A percentile compares a stretch with the other conserved stretches of the same genome.
Conservation (phyloP, 202 grass and related monocot species). For the Saccharum hybrid region DNA sequence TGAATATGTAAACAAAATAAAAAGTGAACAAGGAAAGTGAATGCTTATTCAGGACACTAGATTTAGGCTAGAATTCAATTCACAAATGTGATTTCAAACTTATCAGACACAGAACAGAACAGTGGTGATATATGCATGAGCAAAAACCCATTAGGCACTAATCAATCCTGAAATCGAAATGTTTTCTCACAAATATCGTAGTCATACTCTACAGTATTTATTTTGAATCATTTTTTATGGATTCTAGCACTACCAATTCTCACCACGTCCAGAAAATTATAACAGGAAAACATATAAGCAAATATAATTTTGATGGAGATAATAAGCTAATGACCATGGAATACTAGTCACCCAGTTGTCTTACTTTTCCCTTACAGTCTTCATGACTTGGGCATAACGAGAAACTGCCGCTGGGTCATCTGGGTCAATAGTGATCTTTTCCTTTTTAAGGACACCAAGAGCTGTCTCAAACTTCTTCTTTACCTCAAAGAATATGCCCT, state of each 20-base stretch:
- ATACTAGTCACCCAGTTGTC: constrained; percentile 16
- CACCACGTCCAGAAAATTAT: background rate
- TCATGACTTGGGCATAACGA: constrained; percentile 78
- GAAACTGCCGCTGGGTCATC: constrained; percentile 78
- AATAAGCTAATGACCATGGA: constrained; percentile 4
- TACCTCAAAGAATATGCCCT: constrained; percentile 93
- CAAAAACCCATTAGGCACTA: too few species aligned
- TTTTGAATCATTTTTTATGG: background rate
- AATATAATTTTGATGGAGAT: background rate
- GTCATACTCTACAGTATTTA: background rate
- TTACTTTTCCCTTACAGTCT: constrained; percentile 91
- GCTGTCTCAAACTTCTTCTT: constrained; percentile 91
- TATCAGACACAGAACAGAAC: background rate
- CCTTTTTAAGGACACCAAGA: constrained; percentile 84
- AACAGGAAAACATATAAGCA: background rate
- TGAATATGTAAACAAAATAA: too few species aligned
- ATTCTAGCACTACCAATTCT: background rate
- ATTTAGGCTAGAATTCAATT: background rate
- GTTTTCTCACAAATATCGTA: background rate
- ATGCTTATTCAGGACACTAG: background rate
- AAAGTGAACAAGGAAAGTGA: too few species aligned
- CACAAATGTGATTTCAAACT: constrained; percentile 13
- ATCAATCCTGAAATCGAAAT: constrained; percentile 12
- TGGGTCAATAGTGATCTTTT: constrained; percentile 96
- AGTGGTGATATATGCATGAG: too few species aligned